Conservation (phyloP, 345 rosid genomes). For the Turnera subulata region DNA sequence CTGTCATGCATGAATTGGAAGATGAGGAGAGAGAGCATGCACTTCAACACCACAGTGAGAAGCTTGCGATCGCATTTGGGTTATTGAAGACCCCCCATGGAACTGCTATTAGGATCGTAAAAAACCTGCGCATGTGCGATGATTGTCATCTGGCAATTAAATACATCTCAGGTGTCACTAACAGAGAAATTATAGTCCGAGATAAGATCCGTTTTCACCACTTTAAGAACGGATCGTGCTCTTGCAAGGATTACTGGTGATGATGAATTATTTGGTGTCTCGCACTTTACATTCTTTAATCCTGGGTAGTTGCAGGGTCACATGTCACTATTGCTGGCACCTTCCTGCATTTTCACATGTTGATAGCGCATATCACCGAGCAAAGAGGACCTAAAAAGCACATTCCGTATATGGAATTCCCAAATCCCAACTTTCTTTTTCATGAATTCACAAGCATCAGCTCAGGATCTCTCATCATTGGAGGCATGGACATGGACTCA, state of each 20-base stretch:
- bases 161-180: conserved; percentile 48
- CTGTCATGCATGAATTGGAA: conserved; percentile 74
- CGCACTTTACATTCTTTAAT: not conserved
- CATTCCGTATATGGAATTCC: too few species aligned
- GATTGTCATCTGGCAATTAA: conserved; percentile 77
- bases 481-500: too few species aligned
- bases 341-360: too few species aligned
- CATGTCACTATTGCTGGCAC: too few species aligned
- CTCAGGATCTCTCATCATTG: too few species aligned
- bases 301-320: too few species aligned
- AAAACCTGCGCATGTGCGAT: conserved; percentile 77
- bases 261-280: too few species aligned
- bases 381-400: too few species aligned
- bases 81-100: conserved; percentile 48
- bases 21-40: conserved; percentile 83
- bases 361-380: too few species aligned
- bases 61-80: conserved; percentile 76
- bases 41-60: conserved; percentile 76
- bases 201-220: conserved; percentile 80
- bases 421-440: too few species aligned
- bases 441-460: too few species aligned
- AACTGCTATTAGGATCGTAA: conserved; percentile 45
- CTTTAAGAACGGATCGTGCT: conserved; percentile 62
- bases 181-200: conserved; percentile 62
- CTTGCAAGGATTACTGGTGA: conserved; percentile 76